Base-by-base conservation (phyloP, 2,329 filamentous ascomycete genomes). In the Colletotrichum lindemuthianum region DNA sequence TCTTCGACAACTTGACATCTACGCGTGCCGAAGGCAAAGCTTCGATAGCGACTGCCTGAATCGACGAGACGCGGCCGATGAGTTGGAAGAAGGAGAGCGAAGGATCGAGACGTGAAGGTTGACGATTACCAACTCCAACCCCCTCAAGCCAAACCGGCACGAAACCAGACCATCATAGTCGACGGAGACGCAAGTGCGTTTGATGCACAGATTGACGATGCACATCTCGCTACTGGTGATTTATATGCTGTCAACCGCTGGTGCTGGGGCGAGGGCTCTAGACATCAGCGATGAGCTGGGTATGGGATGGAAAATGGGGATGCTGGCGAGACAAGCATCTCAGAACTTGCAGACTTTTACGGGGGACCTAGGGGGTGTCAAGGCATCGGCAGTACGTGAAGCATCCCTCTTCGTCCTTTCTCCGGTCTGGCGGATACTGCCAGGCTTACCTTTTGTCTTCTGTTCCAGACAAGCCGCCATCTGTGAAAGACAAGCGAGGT, bases 261-360 rank as follows among this genome's bases (percentile, higher is more conserved):
- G 63, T 12, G 61, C 58, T 10, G 47, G 55, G 24, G 63, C 60
- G 51, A 51, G 63, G 33, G 63, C 69, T 15, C 68, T 70, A 8
- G 71, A 73, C 45, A 66, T 79, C 60, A 66, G 71, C 39, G 70
- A 75, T 47, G 67, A 68, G 58, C 61, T 79, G 24, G 74, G 71
- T 37, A 70, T 72, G 45, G 75, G 78, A 24, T 79, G 79, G 68
- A 71, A 68, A 41, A 74, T 78, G 70, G 78, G 74, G 2, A 63
- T 74, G 45, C 72, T 76, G 13, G 75, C 78, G 54, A 72, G 77
- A 63, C 69, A 74, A 52, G 56, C 61, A 39, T 60, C 60, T 45
- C 67, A 68, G 32, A 78, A 82, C 68, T 72, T 84, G 32, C 81
- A 82, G 73, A 61, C 71, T 3, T 84, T 83, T 66, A 68, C 63